Evolutionary conservation across 163 green algal genomes (phyloP).

Genomic region (Chlamydomonas reinhardtii): DNA sequence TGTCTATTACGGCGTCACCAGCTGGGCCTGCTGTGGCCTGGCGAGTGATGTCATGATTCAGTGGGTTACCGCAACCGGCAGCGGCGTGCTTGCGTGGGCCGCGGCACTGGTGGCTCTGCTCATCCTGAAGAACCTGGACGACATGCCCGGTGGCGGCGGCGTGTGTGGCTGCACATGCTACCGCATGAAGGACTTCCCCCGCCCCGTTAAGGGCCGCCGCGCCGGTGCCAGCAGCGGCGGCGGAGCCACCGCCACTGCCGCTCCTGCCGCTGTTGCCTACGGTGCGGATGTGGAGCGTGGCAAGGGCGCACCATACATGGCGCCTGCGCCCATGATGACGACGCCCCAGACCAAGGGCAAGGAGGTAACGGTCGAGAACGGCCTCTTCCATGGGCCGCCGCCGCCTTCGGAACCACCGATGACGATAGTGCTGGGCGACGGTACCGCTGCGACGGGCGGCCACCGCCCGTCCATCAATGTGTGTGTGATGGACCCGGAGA

Average conservation of each 20-base stretch:
- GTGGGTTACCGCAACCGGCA: constrained; percentile 29
- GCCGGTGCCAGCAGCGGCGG: background rate
- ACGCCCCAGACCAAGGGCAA: too few species aligned
- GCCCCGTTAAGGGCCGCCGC: background rate
- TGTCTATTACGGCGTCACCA: background rate
- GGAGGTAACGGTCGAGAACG: background rate
- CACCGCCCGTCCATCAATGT: background rate
- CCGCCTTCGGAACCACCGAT: too few species aligned
- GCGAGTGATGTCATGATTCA: background rate
- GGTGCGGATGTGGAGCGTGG: too few species aligned
- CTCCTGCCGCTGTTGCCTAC: background rate
- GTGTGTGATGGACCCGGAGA: background rate
- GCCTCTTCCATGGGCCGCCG: background rate
- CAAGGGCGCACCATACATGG: too few species aligned
- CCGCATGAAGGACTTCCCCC: background rate
- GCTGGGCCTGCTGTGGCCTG: constrained; percentile 25
- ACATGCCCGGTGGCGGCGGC: constrained; percentile 6
- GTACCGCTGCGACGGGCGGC: too few species aligned
- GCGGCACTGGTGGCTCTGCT: background rate
- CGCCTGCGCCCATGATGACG: too few species aligned
- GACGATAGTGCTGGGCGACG: too few species aligned
- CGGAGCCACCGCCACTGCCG: too few species aligned
- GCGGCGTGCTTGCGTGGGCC: constrained; percentile 19
- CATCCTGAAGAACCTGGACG: constrained; percentile 27
- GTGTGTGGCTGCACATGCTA: constrained; percentile 29